Base-by-base conservation (phyloP, 106 monocot species). In the Platanthera guangdongensis region DNA sequence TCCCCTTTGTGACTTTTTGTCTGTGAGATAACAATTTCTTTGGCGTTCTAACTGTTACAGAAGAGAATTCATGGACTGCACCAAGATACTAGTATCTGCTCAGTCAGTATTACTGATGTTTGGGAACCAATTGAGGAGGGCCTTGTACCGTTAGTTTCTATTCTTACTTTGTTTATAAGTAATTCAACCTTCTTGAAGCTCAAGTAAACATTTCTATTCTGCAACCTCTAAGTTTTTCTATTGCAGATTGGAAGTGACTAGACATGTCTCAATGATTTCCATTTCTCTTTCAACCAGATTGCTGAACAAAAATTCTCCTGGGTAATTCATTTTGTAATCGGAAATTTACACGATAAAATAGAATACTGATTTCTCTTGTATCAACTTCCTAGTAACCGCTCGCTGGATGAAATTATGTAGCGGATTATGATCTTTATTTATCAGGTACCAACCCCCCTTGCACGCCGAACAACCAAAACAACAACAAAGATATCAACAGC, bases 51-150 rank as follows among this genome's bases (percentile, higher is more conserved):
- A 53, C 11, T 9, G 73, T 6, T 82, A 46, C 83, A 91, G 97
- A 91, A 92, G 81, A 83, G 84, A 76, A 91, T 79, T 74, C 91
- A 81, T 80, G 89, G 89, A 25, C 83, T 94, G 81, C 91, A 94
- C 85, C 97, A 99, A 88, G 91, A 91, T 79, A 94, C 91, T 48
- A 47, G 75, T 52, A 89, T 91, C 73, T 94, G 94, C 81, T 94
- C 97, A 1, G 82, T 82, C 69, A 97, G 96, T 76, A 99, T 99
- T 53, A 92, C 91, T 76, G 97, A 99, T 84, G 91, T 99, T 15
- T 99, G 94, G 97, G 97, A 99, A 85, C 97, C 97, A 51, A 94
- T 99, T 84, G 94, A 99, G 77, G 97, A 99, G 80, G 97, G 97
- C 73, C 97, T 99, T 80, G 88, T 99, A 47, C 96, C 96, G 96